These are phyloP conservation scores for Arxiozyma bovina DNA, from an alignment of 1,139 yeast genomes.

Conservation along the genomic window DNA sequence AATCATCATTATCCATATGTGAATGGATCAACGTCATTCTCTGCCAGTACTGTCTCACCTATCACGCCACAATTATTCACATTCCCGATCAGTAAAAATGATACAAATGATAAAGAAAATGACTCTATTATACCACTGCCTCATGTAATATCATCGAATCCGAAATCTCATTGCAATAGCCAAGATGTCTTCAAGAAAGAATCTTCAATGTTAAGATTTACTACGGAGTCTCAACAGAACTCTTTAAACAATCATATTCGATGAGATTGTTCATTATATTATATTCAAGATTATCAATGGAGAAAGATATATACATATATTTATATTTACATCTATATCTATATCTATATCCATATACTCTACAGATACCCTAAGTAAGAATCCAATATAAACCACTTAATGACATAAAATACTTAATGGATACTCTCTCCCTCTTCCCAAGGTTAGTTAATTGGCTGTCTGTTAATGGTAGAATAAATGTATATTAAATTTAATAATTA, in stretches of 20 bases:
- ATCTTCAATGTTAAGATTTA: neutral
- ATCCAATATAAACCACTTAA: neutral
- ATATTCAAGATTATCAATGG: too few species aligned
- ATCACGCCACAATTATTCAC: slow-evolving; percentile 23
- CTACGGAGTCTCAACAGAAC: neutral
- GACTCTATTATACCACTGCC: neutral
- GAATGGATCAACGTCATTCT: slow-evolving; percentile 1
- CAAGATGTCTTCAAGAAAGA: neutral
- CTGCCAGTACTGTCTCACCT: slow-evolving; percentile 14
- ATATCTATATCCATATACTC: too few species aligned
- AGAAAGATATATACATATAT: too few species aligned
- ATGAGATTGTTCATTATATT: too few species aligned
- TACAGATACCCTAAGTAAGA: neutral
- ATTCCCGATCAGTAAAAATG: neutral
- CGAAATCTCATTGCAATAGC: neutral
- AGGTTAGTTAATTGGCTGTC: neutral
- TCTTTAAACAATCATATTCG: neutral
- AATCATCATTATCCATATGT: slow-evolving; percentile 6
- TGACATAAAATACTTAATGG: neutral
- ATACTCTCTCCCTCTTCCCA: too few species aligned
- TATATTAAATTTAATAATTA: too few species aligned
- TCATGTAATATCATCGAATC: neutral
- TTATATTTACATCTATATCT: too few species aligned
- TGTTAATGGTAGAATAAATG: neutral
- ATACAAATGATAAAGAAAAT: neutral